Base-by-base conservation (phyloP, 1,284 basidiomycete species). In the Cronartium ribicola region DNA sequence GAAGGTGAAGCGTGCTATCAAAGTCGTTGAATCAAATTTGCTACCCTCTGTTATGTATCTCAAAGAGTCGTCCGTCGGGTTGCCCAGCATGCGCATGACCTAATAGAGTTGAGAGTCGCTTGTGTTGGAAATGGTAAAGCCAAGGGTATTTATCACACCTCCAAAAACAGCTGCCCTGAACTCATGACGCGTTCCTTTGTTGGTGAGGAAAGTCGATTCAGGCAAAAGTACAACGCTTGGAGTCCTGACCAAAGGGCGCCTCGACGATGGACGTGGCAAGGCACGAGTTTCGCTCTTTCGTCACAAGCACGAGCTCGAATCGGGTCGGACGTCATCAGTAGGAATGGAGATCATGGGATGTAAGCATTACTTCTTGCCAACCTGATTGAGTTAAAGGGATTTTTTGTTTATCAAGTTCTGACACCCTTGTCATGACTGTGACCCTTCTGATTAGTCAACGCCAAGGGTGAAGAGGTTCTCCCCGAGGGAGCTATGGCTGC, bases 301-400 rank as follows among this genome's bases (percentile, higher is more conserved):
- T 62, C 96, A 99, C 82, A 97, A 98, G 81, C 95, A 98, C 80
- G 95, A 99, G 82, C 85, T 98, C 76, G 95, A 98, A 83, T 93
- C 90, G 10, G 95, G 96, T 1, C 84, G 96, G 69, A 98, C 95
- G 0, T 93, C 91, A 40, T 92, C 90, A 76, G 92, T 98, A 43
- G 95, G 96, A 59, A 92, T 96, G 88, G 94, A 98, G 85, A 92
- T 92, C 78, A 78, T 81, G 78, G 80, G 80, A 66, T 59, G 63
- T 65, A 39, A 29, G 68, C 64, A 29, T 22, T 20, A 36, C 57
- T 59, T 41, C 40, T 46, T 36, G 5, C 22, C 48, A 11, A 14
- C 48, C 22, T 36, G 22, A 46, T 14, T 63, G 41, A 29, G 29
- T 29, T 29, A 29, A 29, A 29, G 29, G 29, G 29, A 29, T 29